A percentile compares a stretch with the other conserved stretches of the same genome.
These are phyloP conservation scores for Alternaria tenuissima DNA, from an alignment of 2,329 filamentous ascomycete genomes.

Conservation along the genomic window DNA sequence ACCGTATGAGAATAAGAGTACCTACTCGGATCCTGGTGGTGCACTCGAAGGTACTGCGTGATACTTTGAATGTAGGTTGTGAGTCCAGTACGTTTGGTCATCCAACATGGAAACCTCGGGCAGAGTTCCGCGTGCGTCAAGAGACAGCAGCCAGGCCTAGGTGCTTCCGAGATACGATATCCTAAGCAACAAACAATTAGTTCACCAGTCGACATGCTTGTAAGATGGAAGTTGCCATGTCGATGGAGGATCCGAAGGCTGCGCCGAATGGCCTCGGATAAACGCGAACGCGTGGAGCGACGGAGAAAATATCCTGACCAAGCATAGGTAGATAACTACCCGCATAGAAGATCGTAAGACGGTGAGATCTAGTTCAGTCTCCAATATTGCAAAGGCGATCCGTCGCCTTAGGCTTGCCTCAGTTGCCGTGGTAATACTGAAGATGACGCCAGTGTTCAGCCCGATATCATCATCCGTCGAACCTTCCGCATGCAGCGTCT, in stretches of 20 bases:
- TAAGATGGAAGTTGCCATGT: not conserved
- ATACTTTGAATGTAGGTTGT: not conserved
- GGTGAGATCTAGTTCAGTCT: constrained; percentile 9
- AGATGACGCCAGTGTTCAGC: constrained; percentile 7
- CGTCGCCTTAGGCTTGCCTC: constrained; percentile 3
- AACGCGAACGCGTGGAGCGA: not conserved
- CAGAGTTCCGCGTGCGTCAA: not conserved
- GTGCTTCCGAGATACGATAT: not conserved
- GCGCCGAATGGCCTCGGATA: not conserved
- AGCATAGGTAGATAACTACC: not conserved
- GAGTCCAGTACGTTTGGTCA: not conserved
- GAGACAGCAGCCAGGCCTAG: not conserved
- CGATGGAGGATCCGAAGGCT: not conserved
- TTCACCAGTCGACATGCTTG: not conserved
- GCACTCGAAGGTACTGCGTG: not conserved
- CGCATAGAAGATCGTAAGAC: not conserved
- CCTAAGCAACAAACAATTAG: not conserved
- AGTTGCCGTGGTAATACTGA: not conserved
- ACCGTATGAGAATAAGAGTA: not conserved
- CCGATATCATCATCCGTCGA: constrained; percentile 3
- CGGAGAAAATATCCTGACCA: not conserved
- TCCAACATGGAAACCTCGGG: not conserved
- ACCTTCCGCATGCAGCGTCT: constrained; percentile 7
- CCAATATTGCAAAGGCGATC: constrained; percentile 6
- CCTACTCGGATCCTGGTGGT: not conserved